These are phyloP conservation scores for Lipomyces orientalis DNA, from an alignment of 805 yeast species.

Conservation along the genomic window DNA sequence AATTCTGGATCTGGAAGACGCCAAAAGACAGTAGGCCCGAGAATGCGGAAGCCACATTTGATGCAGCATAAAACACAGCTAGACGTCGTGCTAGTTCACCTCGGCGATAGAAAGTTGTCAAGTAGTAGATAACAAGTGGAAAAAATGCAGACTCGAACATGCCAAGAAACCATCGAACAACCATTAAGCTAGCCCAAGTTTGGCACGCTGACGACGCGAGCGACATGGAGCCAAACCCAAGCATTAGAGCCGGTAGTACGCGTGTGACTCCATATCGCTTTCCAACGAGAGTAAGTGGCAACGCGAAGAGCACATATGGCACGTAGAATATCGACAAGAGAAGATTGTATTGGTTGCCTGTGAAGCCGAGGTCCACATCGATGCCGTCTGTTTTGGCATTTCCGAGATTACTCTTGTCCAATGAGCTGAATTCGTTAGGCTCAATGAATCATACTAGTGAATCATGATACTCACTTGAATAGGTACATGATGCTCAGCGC, in stretches of 20 bases:
- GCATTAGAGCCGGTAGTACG: slow-evolving; percentile 53
- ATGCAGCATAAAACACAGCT: slow-evolving; percentile 57
- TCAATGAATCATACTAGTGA: not conserved
- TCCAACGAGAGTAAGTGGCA: slow-evolving; percentile 52
- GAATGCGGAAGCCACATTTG: slow-evolving; percentile 62
- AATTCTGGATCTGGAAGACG: slow-evolving; percentile 52
- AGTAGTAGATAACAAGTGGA: slow-evolving; percentile 46
- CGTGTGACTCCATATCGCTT: slow-evolving; percentile 53
- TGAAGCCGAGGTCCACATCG: slow-evolving; percentile 51
- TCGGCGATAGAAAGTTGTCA: slow-evolving; percentile 56
- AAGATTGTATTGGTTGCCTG: slow-evolving; percentile 53
- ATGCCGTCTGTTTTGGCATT: slow-evolving; percentile 58
- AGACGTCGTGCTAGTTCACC: slow-evolving; percentile 56
- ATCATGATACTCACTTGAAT: slow-evolving; percentile 44
- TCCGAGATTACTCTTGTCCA: slow-evolving; percentile 57
- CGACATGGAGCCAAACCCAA: slow-evolving; percentile 53
- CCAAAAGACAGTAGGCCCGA: slow-evolving; percentile 62
- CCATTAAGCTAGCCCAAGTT: slow-evolving; percentile 53
- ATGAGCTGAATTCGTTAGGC: slow-evolving; percentile 42
- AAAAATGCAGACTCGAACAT: slow-evolving; percentile 57
- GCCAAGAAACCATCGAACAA: slow-evolving; percentile 58
- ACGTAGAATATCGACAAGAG: slow-evolving; percentile 54
- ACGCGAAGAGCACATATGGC: slow-evolving; percentile 54
- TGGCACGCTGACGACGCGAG: slow-evolving; percentile 50
- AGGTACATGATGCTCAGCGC: slow-evolving; percentile 54